Percentiles rank a stretch among this genome's conserved stretches.
phyloP scores from a whole-genome alignment of 2,329 filamentous ascomycete species.

The Paecilomyces sp. region DNA sequence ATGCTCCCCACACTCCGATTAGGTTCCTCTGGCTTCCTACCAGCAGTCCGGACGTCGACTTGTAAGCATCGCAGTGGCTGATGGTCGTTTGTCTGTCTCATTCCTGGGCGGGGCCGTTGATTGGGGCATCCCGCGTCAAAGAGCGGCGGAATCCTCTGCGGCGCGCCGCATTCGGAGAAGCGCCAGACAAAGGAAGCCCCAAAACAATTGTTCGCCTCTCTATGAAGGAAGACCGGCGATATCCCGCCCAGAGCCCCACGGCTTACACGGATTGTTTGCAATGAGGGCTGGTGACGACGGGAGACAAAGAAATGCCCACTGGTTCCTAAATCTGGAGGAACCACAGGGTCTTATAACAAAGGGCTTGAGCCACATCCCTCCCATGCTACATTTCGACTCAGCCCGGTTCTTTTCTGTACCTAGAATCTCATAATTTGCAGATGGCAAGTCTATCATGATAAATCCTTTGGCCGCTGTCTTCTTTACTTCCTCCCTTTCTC shows the following conservation, averaged over 20 bases:
- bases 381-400: neutral
- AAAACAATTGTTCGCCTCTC: conserved; percentile 15
- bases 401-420: neutral
- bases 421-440: conserved; percentile 6
- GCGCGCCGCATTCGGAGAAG: conserved; percentile 21
- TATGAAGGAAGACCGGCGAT: conserved; percentile 1
- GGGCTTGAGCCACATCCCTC: conserved; percentile 5
- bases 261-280: conserved; percentile 14
- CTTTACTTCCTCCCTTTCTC: conserved; percentile 10
- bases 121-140: conserved; percentile 16
- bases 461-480: conserved; percentile 11
- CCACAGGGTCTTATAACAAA: conserved; percentile 7
- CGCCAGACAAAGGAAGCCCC: conserved; percentile 25
- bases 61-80: conserved; percentile 3
- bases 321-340: conserved; percentile 7
- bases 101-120: conserved; percentile 16
- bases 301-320: conserved; percentile 10
- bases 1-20: neutral
- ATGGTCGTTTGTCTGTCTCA: conserved; percentile 14
- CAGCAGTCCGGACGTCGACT: neutral
- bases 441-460: conserved; percentile 8
- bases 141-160: conserved; percentile 12
- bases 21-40: neutral
- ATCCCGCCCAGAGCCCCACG: conserved; percentile 3
- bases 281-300: conserved; percentile 6